Conservation (phyloP, 805 yeast genomes). For the Candida multigemmis region DNA sequence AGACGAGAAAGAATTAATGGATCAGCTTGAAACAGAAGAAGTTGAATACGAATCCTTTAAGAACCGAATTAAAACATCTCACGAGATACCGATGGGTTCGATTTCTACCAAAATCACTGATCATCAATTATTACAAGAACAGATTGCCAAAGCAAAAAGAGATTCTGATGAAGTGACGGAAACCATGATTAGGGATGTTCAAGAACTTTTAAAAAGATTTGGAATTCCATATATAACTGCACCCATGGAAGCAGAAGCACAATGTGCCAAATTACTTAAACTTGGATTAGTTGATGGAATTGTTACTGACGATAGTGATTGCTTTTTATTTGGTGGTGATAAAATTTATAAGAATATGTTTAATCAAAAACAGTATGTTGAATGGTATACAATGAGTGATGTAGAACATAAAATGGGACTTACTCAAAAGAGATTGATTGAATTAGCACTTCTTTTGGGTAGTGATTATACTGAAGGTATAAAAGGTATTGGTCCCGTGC, state of each 20-base stretch:
- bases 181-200: slow-evolving; percentile 83
- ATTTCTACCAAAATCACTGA: slow-evolving; percentile 32
- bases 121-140: slow-evolving; percentile 47
- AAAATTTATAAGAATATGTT: slow-evolving; percentile 86
- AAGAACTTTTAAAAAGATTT: slow-evolving; percentile 75
- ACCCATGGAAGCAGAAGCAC: slow-evolving; percentile 99
- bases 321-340: slow-evolving; percentile 86
- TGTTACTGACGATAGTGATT: slow-evolving; percentile 95
- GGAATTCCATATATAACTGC: slow-evolving; percentile 95
- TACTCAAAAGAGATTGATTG: slow-evolving; percentile 55
- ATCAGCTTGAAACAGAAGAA: slow-evolving; percentile 62
- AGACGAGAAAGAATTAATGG: slow-evolving; percentile 62
- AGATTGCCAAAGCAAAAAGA: slow-evolving; percentile 59
- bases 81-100: slow-evolving; percentile 5
- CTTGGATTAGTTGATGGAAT: slow-evolving; percentile 85
- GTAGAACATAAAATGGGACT: slow-evolving; percentile 60
- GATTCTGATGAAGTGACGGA: slow-evolving; percentile 89
- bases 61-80: slow-evolving; percentile 12
- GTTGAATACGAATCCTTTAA: slow-evolving; percentile 62
- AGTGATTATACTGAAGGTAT: slow-evolving; percentile 94
- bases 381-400: slow-evolving; percentile 58
- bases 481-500: slow-evolving; percentile 89
- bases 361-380: slow-evolving; percentile 87
- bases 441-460: slow-evolving; percentile 77
- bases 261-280: slow-evolving; percentile 74